phyloP scores from a whole-genome alignment of 768 basidiomycete genomes.

The Clathrus columnatus region DNA sequence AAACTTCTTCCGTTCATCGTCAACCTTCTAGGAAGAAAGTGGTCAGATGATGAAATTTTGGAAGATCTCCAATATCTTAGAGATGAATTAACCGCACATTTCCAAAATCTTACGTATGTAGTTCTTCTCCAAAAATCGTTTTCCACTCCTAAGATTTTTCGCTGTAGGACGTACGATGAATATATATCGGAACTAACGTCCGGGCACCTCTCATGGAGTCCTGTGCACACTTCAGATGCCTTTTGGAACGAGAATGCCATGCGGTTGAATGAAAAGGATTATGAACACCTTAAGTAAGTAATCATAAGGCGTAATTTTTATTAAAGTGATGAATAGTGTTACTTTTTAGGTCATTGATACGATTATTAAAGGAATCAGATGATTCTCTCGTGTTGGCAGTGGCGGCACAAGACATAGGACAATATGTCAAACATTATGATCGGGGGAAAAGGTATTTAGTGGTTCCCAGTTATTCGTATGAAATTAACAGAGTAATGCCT shows the following conservation, averaged over 20 bases:
- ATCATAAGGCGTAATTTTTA: neutral
- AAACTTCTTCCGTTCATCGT: conserved; percentile 81
- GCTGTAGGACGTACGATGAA: conserved; percentile 84
- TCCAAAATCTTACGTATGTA: conserved; percentile 84
- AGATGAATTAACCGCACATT: conserved; percentile 76
- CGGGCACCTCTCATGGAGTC: conserved; percentile 91
- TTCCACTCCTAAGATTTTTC: neutral
- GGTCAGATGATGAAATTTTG: conserved; percentile 89
- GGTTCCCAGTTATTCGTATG: neutral
- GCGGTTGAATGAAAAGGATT: conserved; percentile 77
- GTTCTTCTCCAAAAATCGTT: neutral
- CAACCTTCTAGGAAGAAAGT: conserved; percentile 77
- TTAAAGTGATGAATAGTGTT: neutral
- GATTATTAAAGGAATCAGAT: conserved; percentile 54
- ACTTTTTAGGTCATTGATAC: conserved; percentile 55
- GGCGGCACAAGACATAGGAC: conserved; percentile 86
- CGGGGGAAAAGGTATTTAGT: conserved; percentile 77
- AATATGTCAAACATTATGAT: conserved; percentile 89
- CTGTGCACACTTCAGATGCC: conserved; percentile 90
- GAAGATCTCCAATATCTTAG: conserved; percentile 86
- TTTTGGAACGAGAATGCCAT: conserved; percentile 97
- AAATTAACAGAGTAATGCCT: conserved; percentile 1
- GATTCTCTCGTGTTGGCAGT: conserved; percentile 83
- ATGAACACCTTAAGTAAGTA: conserved; percentile 72
- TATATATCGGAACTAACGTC: conserved; percentile 85